A percentile compares a stretch with the other conserved stretches of the same genome.
Conservation (phyloP, 176 grass and related monocot species). For the Aechmea fasciata region DNA sequence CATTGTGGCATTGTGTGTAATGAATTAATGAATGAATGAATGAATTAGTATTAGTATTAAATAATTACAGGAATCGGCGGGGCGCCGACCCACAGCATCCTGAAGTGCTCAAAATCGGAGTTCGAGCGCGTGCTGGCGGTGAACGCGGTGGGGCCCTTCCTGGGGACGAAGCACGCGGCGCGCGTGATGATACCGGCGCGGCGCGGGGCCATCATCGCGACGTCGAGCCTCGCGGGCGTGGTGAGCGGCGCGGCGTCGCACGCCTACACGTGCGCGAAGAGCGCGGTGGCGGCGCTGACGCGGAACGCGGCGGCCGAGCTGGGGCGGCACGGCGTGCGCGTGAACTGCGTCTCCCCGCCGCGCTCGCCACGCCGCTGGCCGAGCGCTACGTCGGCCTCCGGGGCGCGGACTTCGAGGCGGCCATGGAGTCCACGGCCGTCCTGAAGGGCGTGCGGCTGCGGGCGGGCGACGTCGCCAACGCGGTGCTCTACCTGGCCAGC, state of each 20-base stretch:
- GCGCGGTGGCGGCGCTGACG: slow-evolving; percentile 23
- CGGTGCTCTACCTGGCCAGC: slow-evolving; percentile 33
- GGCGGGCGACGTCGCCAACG: slow-evolving; percentile 28
- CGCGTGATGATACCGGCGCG: slow-evolving; percentile 15
- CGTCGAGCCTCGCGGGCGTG: slow-evolving; percentile 10
- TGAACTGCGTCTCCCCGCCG: slow-evolving; percentile 25
- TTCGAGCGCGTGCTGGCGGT: slow-evolving; percentile 20
- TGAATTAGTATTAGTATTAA: too few relatives aligned
- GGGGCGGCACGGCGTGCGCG: slow-evolving; percentile 14
- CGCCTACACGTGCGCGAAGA: slow-evolving; percentile 32
- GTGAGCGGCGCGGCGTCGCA: neutral
- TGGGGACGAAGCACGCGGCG: slow-evolving; percentile 22
- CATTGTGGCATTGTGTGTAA: too few relatives aligned
- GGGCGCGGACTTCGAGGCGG: slow-evolving; percentile 2
- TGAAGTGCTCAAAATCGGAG: slow-evolving; percentile 12
- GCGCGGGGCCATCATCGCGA: slow-evolving; percentile 23
- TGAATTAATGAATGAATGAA: too few relatives aligned
- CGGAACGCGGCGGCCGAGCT: slow-evolving; percentile 26
- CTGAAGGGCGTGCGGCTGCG: slow-evolving; percentile 22
- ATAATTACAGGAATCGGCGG: slow-evolving; percentile 27
- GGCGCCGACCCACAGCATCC: neutral
- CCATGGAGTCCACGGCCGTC: neutral
- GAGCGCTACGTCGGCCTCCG: neutral
- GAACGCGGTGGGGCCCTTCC: slow-evolving; percentile 13
- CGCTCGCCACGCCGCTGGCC: slow-evolving; percentile 13